Conservation (phyloP, 106 monocot genomes). For the Dioscorea dumetorum region DNA sequence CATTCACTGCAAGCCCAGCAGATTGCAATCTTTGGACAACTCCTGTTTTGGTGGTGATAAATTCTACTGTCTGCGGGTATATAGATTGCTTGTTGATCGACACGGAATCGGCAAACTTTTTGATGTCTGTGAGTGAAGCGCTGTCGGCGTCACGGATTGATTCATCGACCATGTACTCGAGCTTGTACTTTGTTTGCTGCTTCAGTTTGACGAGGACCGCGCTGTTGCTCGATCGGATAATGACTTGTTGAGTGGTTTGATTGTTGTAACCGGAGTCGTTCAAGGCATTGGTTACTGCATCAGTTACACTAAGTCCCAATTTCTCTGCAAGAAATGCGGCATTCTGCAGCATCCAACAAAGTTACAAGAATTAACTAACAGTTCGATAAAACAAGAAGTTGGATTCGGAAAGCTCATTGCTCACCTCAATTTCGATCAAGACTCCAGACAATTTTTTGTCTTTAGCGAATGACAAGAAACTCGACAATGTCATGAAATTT, state of each 20-base stretch:
- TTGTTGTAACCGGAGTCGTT: conserved; percentile 42
- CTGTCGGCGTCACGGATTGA: conserved; percentile 29
- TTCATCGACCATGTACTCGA: conserved; percentile 53
- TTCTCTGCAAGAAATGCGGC: conserved; percentile 42
- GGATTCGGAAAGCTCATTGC: background rate
- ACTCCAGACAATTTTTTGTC: conserved; percentile 43
- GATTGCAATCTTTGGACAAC: conserved; percentile 30
- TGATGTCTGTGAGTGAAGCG: conserved; percentile 48
- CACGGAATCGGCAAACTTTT: conserved; percentile 51
- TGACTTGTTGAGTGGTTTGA: conserved; percentile 37
- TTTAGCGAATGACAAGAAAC: conserved; percentile 65
- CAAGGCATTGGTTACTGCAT: conserved; percentile 38
- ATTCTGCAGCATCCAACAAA: conserved; percentile 30
- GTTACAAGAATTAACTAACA: background rate
- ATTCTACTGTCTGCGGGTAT: conserved; percentile 19
- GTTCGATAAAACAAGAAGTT: background rate
- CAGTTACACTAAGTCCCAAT: conserved; percentile 33
- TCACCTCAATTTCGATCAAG: conserved; percentile 75
- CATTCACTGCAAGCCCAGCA: conserved; percentile 53
- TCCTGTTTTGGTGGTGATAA: conserved; percentile 27
- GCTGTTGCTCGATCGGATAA: conserved; percentile 66
- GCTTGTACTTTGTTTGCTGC: conserved; percentile 41
- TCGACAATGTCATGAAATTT: conserved; percentile 47
- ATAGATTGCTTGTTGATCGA: conserved; percentile 45
- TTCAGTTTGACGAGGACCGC: conserved; percentile 58